phyloP scores from a whole-genome alignment of 2,329 filamentous ascomycete genomes.

The Venturia oleaginea region DNA sequence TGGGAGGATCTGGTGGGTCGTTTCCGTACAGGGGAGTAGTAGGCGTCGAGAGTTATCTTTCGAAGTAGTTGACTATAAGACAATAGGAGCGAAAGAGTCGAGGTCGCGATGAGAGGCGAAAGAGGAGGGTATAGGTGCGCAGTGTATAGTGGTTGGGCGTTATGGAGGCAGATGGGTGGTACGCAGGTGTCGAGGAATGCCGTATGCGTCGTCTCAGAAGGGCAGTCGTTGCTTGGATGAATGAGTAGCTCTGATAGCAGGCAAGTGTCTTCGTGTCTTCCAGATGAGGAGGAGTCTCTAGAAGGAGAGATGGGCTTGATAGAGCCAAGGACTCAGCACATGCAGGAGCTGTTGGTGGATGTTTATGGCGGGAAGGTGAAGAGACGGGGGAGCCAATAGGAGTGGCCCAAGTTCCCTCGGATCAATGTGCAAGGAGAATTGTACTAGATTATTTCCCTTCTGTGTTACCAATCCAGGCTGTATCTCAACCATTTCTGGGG shows the following conservation, averaged over 20 bases:
- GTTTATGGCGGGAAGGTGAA: background rate
- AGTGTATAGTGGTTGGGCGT: background rate
- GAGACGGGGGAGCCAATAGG: background rate
- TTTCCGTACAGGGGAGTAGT: background rate
- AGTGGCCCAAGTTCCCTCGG: background rate
- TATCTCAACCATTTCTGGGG: background rate
- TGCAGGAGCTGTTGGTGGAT: constrained; percentile 1
- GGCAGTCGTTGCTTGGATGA: background rate
- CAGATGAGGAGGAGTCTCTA: background rate
- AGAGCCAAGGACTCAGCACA: background rate
- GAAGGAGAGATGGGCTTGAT: background rate
- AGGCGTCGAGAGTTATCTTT: background rate
- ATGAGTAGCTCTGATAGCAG: background rate
- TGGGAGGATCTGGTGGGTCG: background rate
- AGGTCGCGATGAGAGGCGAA: background rate
- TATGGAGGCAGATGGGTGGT: background rate
- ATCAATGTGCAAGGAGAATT: background rate
- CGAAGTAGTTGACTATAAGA: background rate
- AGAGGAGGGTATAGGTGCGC: background rate
- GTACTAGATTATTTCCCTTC: background rate
- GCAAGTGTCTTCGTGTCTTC: background rate
- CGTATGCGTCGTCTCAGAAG: background rate
- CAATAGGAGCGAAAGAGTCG: background rate
- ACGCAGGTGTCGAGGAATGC: background rate
- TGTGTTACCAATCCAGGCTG: background rate